Conservation (phyloP, 1,284 basidiomycete species). For the Ustilago crameri region DNA sequence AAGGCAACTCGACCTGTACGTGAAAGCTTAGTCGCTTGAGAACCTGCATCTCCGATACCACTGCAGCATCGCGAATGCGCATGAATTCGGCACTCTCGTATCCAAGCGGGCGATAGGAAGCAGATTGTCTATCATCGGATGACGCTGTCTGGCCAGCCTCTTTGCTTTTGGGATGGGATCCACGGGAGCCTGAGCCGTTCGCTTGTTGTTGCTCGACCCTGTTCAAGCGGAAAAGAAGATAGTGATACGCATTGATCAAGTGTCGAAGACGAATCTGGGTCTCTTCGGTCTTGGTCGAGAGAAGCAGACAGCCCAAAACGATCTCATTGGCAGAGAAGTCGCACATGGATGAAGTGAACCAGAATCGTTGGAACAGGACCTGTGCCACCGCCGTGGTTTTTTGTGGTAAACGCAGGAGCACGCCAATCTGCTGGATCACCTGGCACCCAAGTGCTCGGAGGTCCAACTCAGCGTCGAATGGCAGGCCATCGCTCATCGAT, state of each 20-base stretch:
- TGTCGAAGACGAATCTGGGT: conserved; percentile 89
- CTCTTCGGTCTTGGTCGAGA: conserved; percentile 96
- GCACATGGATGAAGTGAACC: conserved; percentile 92
- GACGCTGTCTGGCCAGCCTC: not conserved
- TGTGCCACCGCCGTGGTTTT: conserved; percentile 95
- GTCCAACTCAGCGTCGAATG: conserved; percentile 82
- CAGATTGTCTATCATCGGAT: conserved; percentile 69
- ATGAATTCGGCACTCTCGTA: conserved; percentile 13
- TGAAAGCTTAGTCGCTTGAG: conserved; percentile 76
- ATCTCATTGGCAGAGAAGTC: conserved; percentile 91
- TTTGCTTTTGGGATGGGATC: not conserved
- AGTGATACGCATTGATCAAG: conserved; percentile 92
- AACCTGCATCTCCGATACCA: conserved; percentile 96
- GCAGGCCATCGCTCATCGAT: conserved; percentile 83
- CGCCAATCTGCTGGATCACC: conserved; percentile 90
- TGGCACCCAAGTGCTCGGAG: conserved; percentile 83
- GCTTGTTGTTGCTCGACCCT: not conserved
- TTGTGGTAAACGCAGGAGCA: conserved; percentile 92
- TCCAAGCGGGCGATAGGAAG: conserved; percentile 70
- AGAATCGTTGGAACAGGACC: conserved; percentile 95
- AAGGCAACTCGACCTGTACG: conserved; percentile 81
- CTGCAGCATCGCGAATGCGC: conserved; percentile 76
- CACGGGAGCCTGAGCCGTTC: not conserved
- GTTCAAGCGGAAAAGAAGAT: conserved; percentile 71
- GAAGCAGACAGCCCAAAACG: conserved; percentile 89